Percentiles rank a stretch among this genome's conserved stretches.
Evolutionary conservation across 495 filamentous ascomycete species (phyloP).

Genomic region (Lophium mytilinum): DNA sequence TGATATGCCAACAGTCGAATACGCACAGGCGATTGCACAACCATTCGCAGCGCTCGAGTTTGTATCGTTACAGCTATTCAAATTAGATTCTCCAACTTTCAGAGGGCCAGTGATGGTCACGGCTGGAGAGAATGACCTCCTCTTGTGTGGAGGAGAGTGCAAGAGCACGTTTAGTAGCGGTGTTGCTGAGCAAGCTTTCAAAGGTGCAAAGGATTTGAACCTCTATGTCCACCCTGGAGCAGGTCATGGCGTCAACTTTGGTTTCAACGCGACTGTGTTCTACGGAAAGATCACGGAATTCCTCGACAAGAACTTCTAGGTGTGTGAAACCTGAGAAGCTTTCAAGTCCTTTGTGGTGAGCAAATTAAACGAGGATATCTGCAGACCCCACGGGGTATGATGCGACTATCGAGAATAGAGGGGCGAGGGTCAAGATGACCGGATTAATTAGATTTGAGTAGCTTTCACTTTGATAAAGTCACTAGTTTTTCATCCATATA

Average conservation of each 20-base stretch:
- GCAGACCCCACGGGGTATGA: no score
- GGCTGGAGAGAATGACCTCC: slow-evolving; percentile 29
- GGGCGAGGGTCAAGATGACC: no score
- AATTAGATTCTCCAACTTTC: slow-evolving; percentile 6
- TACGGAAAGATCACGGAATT: slow-evolving; percentile 24
- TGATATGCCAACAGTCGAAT: slow-evolving; percentile 2
- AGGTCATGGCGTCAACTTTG: slow-evolving; percentile 29
- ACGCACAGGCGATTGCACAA: slow-evolving; percentile 26
- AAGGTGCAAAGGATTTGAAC: slow-evolving; percentile 4
- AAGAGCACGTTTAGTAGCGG: slow-evolving; percentile 11
- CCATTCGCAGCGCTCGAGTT: slow-evolving; percentile 24
- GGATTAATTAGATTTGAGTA: no score
- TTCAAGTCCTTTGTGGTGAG: no score
- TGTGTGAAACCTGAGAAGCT: no score
- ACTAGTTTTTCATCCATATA: no score
- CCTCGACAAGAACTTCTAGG: slow-evolving; percentile 11
- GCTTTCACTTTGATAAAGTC: no score
- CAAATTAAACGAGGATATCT: no score
- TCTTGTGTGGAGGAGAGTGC: slow-evolving; percentile 29
- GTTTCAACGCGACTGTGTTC: slow-evolving; percentile 18
- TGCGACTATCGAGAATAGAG: no score
- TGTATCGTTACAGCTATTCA: slow-evolving; percentile 12
- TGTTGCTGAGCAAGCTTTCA: background rate
- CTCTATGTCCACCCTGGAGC: slow-evolving; percentile 20
- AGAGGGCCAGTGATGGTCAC: slow-evolving; percentile 28